Evolutionary conservation across 495 filamentous ascomycete genomes (phyloP).

Genomic region (Schizothecium vesticola): DNA sequence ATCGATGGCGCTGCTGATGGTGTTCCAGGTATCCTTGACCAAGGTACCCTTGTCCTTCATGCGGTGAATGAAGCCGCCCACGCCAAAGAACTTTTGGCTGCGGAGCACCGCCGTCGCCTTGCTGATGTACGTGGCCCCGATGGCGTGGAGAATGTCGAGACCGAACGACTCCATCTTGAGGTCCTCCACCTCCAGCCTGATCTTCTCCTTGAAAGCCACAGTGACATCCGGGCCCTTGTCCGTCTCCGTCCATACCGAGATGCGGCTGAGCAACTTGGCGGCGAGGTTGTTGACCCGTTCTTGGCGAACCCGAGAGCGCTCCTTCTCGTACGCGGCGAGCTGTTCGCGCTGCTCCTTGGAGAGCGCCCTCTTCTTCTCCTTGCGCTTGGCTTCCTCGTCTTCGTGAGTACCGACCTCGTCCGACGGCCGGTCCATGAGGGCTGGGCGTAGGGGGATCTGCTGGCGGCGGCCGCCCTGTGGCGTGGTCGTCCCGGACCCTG

Average conservation of each 20-base stretch:
- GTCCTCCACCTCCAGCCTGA: constrained; percentile 90
- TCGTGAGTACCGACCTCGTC: constrained; percentile 75
- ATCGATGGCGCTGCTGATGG: constrained; percentile 94
- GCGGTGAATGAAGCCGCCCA: constrained; percentile 86
- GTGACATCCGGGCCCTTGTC: constrained; percentile 85
- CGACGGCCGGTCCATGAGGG: constrained; percentile 83
- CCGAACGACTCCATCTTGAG: constrained; percentile 99
- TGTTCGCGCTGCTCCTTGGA: constrained; percentile 88
- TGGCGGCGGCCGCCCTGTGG: constrained; percentile 46
- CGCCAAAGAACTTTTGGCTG: constrained; percentile 93
- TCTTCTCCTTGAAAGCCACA: constrained; percentile 86
- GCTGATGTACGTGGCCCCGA: constrained; percentile 80
- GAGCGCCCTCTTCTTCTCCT: constrained; percentile 76
- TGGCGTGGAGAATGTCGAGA: constrained; percentile 92
- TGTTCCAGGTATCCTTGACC: constrained; percentile 97
- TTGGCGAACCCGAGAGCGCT: constrained; percentile 77
- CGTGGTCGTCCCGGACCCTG: constrained; percentile 52
- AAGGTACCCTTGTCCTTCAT: constrained; percentile 96
- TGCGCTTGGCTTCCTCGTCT: constrained; percentile 58
- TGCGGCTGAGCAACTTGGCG: constrained; percentile 79
- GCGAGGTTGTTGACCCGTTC: constrained; percentile 81
- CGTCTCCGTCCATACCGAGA: constrained; percentile 96
- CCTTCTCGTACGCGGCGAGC: constrained; percentile 78
- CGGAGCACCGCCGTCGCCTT: constrained; percentile 86
- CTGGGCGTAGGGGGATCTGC: constrained; percentile 68